Base-by-base conservation (phyloP, 192 early-diverging fungal genomes). In the Linnemannia zychae region DNA sequence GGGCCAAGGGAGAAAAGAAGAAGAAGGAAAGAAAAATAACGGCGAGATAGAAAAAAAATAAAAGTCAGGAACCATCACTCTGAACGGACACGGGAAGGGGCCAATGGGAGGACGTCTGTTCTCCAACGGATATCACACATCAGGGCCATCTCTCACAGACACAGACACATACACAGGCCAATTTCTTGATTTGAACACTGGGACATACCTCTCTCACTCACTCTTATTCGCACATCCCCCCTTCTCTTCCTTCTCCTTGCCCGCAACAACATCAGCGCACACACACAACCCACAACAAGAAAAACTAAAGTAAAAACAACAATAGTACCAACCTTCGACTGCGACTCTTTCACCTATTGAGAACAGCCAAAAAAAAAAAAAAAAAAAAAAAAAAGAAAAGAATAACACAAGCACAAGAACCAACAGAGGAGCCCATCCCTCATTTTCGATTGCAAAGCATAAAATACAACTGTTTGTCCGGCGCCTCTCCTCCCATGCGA, bases 391-490 rank as follows among this genome's bases (percentile, higher is more conserved):
- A 57, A 24, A 20, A 52, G 1, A 1, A 31, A 13, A 31, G 22
- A 31, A 63, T 2, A 63, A 63, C 24, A 63, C 24, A 63, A n/a
- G n/a, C n/a, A n/a, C n/a, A n/a, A n/a, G n/a, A n/a, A n/a, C n/a
- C 13, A 33, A 9, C 3, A 63, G 12, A 63, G 57, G 57, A 63
- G 57, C 57, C 57, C 57, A 31, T 63, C 28, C 57, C 28, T 31
- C 57, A 63, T 63, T 31, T 63, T 63, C 28, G 57, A 63, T 63
- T 31, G 57, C 57, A 63, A 63, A 63, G 57, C 57, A 63, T 31
- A 63, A 28, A 63, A 63, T 63, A 24, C 57, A 2, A 63, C 24
- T 31, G 24, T 33, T 12, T 63, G n/a, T n/a, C n/a, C n/a, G n/a
- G n/a, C n/a, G n/a, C 40, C 40, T 44, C 40, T 44, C 40, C 40